Conservation (phyloP, 2,329 filamentous ascomycete genomes). For the Aspergillus sp. region DNA sequence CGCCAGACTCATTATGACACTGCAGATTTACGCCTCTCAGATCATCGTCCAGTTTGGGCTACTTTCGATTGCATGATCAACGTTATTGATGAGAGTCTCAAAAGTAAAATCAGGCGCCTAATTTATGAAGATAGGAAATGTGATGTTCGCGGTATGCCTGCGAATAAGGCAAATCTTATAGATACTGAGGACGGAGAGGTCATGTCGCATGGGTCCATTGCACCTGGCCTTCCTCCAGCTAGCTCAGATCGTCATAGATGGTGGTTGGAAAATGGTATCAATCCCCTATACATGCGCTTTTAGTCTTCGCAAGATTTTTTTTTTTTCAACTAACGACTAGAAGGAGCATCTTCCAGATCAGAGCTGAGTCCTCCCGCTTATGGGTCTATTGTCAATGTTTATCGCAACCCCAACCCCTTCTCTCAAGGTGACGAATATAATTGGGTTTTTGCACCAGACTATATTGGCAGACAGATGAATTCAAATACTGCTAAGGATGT, state of each 20-base stretch:
- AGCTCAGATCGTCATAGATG: slow-evolving; percentile 60
- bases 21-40: slow-evolving; percentile 81
- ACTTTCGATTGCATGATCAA: slow-evolving; percentile 79
- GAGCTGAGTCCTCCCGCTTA: slow-evolving; percentile 61
- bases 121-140: slow-evolving; percentile 68
- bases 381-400: slow-evolving; percentile 64
- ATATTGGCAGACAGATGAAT: slow-evolving; percentile 8
- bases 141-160: slow-evolving; percentile 50
- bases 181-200: slow-evolving; percentile 64
- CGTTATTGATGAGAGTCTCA: slow-evolving; percentile 69
- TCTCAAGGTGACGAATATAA: slow-evolving; percentile 68
- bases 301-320: background rate
- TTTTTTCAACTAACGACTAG: slow-evolving; percentile 8
- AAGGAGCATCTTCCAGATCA: slow-evolving; percentile 69
- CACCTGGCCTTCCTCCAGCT: slow-evolving; percentile 65
- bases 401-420: slow-evolving; percentile 78
- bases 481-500: slow-evolving; percentile 1
- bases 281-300: background rate
- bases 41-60: slow-evolving; percentile 93
- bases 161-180: slow-evolving; percentile 14
- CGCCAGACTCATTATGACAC: slow-evolving; percentile 78
- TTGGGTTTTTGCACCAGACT: slow-evolving; percentile 58
- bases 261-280: slow-evolving; percentile 59
- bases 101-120: slow-evolving; percentile 66
- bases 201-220: slow-evolving; percentile 75